Evolutionary conservation across 257 asterid species (phyloP), one percentile per base, ranked within the genome.

Genomic region (Solanum corneliomulleri): DNA sequence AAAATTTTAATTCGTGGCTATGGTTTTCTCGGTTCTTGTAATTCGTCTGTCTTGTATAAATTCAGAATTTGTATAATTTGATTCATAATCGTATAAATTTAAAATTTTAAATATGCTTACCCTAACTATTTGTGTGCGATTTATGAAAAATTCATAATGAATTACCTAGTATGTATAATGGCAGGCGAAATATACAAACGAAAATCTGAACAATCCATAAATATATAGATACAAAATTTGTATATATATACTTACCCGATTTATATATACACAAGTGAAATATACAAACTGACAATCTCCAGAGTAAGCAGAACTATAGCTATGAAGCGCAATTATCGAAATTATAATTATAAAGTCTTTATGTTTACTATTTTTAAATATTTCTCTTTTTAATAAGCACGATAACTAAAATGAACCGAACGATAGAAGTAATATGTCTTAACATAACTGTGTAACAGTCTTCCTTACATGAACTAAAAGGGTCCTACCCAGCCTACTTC

Each of bases 261-360:
- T 14, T 14, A 0, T 49, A 15, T 49, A 49, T 49, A 15, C 21
- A 3, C 8, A 49, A 49, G 58, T 3, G 3, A 49, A 49, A 49
- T 49, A 49, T 5, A 52, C n/a, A 52, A 16, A 16, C 4, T 0
- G 9, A 2, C 62, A 52, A 1, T 1, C 0, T 52, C 10, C n/a
- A 18, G 16, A 52, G 0, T 4, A 52, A 3, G 20, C 23, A 18
- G 0, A 7, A 52, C n/a, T 52, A 52, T 18, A 18, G 0, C 2
- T 52, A 52, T 52, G 1, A 18, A 52, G 0, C 1, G 0, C 11
- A 52, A 52, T 52, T 52, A 52, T 52, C 0, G 0, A 52, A 52
- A 52, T 0, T 52, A 18, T 52, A 52, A 4, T 52, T 52, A 52
- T 52, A 18, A 0, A 52, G 0, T 52, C 23, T 18, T 52, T 52